phyloP scores from a whole-genome alignment of 2,329 filamentous ascomycete species.

The Elsinoe fawcettii region DNA sequence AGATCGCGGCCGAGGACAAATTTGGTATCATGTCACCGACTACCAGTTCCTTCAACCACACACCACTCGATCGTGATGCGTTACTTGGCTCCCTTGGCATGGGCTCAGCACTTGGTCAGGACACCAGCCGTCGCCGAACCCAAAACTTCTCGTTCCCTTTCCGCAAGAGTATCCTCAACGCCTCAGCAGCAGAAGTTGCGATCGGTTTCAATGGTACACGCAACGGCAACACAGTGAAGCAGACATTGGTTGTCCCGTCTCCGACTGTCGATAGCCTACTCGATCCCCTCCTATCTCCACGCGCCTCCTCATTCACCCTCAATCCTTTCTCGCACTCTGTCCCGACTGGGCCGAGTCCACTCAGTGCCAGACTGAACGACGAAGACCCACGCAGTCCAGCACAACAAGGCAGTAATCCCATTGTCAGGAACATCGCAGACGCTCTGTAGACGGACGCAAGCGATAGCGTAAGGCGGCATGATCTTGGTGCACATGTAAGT shows the following conservation, averaged over 20 bases:
- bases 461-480: neutral
- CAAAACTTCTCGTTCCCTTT: constrained; percentile 15
- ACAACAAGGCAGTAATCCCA: constrained; percentile 64
- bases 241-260: constrained; percentile 17
- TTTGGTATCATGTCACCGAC: constrained; percentile 36
- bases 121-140: constrained; percentile 11
- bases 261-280: constrained; percentile 25
- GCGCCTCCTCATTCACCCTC: constrained; percentile 63
- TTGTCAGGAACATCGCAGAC: constrained; percentile 70
- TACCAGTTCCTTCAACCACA: constrained; percentile 34
- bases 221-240: constrained; percentile 25
- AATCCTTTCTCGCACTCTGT: constrained; percentile 50
- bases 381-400: constrained; percentile 67
- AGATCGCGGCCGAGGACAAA: constrained; percentile 28
- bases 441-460: constrained; percentile 47
- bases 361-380: constrained; percentile 48
- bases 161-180: constrained; percentile 3
- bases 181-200: neutral
- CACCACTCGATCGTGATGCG: constrained; percentile 29
- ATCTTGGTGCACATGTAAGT: neutral
- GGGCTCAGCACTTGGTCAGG: constrained; percentile 23
- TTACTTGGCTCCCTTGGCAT: constrained; percentile 31
- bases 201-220: constrained; percentile 26
- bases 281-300: constrained; percentile 60
- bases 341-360: constrained; percentile 35